Base-by-base conservation (phyloP, 352 stramenopile species). In the Pythium phragmitis region DNA sequence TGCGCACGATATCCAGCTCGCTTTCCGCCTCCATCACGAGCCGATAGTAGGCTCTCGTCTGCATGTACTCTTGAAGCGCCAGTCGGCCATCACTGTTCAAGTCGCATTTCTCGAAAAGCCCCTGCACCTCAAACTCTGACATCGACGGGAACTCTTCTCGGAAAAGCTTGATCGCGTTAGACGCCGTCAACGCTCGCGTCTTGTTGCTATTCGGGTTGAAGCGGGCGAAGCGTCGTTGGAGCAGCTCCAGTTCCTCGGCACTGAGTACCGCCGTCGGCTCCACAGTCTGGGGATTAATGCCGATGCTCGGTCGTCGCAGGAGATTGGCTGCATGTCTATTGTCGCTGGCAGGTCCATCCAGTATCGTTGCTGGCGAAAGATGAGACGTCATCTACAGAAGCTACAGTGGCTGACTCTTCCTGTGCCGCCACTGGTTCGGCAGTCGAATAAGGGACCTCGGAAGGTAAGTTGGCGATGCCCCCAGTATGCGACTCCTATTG, bases 91-190 rank as follows among this genome's bases (percentile, higher is more conserved):
- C 81, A 12, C 73, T 64, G 46, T 90, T 78, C 46, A 87, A 61
- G 50, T 90, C 81, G 52, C 77, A 88, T 56, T 81, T 79, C 28
- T 68, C 68, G 51, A 90, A 84, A 43, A 88, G 65, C 14, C 77
- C 70, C 50, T 83, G 74, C 12, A 84, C 73, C 49, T 90, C 79
- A 72, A 75, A 85, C 41, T 88, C 75, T 7, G 81, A 90, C 1
- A 90, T 62, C 19, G 71, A 68, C 9, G 79, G 79, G 46, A 86
- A 87, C 30, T 90, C 79, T 42, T 88, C 79, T 47, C 75, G 71
- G 39, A 88, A 88, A 17, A 90, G 72, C 58, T 79, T 75, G n/a
- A 73, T 76, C 1, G 81, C 81, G 19, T 83, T 68, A n/a, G 63
- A 55, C 17, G 74, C 54, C 8, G 77, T 60, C 9, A 90, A 54